Conservation (phyloP, 106 monocot genomes). For the Dendrobium nobile region DNA sequence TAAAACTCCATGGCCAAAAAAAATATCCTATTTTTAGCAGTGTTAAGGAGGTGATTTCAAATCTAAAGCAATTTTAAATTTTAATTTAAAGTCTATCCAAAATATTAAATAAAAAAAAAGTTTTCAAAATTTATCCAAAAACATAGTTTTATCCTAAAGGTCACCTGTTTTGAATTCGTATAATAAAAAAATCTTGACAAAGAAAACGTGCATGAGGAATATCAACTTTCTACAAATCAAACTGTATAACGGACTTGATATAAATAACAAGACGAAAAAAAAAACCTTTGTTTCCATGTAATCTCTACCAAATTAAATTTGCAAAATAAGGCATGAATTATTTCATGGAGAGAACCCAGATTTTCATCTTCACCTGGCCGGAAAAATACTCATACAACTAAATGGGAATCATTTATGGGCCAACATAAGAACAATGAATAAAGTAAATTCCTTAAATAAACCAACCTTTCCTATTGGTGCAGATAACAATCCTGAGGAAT, state of each 20-base stretch:
- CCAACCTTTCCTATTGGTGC: slow-evolving; percentile 75
- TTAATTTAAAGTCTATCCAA: too few relatives aligned
- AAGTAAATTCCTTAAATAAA: slow-evolving; percentile 1
- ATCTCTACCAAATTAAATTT: neutral
- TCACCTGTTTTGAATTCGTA: too few relatives aligned
- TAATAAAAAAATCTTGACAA: neutral
- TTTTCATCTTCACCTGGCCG: neutral
- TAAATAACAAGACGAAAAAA: neutral
- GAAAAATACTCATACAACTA: neutral
- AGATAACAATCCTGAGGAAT: slow-evolving; percentile 55
- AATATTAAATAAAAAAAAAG: too few relatives aligned
- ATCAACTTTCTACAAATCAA: neutral
- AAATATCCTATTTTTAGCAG: too few relatives aligned
- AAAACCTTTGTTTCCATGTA: neutral
- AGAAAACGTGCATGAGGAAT: neutral
- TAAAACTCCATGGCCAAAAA: too few relatives aligned
- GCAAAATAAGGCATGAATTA: neutral
- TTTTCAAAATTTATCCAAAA: too few relatives aligned
- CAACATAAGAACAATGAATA: neutral
- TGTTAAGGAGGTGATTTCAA: too few relatives aligned
- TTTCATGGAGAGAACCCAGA: neutral
- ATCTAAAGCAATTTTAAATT: too few relatives aligned
- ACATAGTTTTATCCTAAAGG: too few relatives aligned
- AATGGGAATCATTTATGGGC: neutral
- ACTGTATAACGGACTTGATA: neutral